Percentiles rank a stretch among this genome's conserved stretches.
Conservation (phyloP, 164 flowering plant genomes). For the Aristolochia contorta region DNA sequence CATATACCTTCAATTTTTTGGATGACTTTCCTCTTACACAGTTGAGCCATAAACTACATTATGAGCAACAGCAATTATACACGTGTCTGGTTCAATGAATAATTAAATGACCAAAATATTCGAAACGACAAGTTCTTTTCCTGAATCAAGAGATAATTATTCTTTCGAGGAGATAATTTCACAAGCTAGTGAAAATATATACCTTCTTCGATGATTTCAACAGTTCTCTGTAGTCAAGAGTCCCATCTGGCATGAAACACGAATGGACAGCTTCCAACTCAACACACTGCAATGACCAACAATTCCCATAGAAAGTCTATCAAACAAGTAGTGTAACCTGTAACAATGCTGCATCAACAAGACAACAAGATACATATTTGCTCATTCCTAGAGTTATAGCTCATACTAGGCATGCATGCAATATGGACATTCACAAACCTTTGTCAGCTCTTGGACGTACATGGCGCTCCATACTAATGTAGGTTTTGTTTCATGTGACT, state of each 20-base stretch:
- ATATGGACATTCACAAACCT: slow-evolving; percentile 29
- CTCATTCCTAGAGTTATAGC: neutral
- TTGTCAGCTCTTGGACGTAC: slow-evolving; percentile 55
- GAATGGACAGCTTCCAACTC: slow-evolving; percentile 25
- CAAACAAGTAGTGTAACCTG: neutral
- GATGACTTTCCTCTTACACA: no score
- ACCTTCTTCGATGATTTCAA: slow-evolving; percentile 52
- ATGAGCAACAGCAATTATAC: no score
- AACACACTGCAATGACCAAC: slow-evolving; percentile 36
- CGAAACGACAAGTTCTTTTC: no score
- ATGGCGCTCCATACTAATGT: slow-evolving; percentile 62
- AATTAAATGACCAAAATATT: no score
- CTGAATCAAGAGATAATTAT: no score
- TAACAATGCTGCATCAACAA: neutral
- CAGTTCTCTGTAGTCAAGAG: slow-evolving; percentile 37
- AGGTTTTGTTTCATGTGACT: slow-evolving; percentile 31
- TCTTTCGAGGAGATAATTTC: no score
- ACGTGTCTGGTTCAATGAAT: no score
- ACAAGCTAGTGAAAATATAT: neutral
- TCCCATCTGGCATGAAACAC: slow-evolving; percentile 64
- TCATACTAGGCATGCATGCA: neutral
- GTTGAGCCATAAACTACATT: no score
- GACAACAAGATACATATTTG: neutral
- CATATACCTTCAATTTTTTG: no score
- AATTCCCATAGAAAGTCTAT: slow-evolving; percentile 1